Conservation (phyloP, 1,139 yeast species). For the Pneumocystis jirovecii region DNA sequence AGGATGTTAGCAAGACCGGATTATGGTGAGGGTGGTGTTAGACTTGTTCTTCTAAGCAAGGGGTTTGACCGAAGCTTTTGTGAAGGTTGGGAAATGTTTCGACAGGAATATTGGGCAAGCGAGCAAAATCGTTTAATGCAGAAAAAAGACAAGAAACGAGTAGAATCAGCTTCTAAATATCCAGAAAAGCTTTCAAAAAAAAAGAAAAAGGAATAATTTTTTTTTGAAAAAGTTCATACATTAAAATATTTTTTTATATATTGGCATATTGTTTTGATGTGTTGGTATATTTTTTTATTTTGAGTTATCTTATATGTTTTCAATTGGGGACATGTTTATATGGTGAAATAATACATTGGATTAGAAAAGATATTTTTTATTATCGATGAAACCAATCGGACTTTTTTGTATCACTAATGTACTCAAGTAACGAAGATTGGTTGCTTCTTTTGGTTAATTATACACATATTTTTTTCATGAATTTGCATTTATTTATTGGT, state of each 20-base stretch:
- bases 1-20: neutral
- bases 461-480: neutral
- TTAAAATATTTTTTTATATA: neutral
- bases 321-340: neutral
- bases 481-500: neutral
- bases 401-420: neutral
- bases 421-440: neutral
- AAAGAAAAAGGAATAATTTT: neutral
- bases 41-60: conserved; percentile 59
- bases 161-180: neutral
- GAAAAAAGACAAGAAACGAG: neutral
- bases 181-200: neutral
- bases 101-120: conserved; percentile 85
- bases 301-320: neutral
- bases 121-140: conserved; percentile 48
- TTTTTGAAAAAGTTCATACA: neutral
- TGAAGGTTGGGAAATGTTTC: conserved; percentile 88
- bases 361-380: neutral
- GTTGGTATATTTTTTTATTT: neutral
- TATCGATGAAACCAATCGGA: neutral
- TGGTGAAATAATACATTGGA: neutral
- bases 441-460: neutral
- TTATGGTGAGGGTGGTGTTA: conserved; percentile 4
- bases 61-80: conserved; percentile 68
- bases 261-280: neutral